Base-by-base conservation (phyloP, 2,329 filamentous ascomycete species). In the Cladosporium phlei region DNA sequence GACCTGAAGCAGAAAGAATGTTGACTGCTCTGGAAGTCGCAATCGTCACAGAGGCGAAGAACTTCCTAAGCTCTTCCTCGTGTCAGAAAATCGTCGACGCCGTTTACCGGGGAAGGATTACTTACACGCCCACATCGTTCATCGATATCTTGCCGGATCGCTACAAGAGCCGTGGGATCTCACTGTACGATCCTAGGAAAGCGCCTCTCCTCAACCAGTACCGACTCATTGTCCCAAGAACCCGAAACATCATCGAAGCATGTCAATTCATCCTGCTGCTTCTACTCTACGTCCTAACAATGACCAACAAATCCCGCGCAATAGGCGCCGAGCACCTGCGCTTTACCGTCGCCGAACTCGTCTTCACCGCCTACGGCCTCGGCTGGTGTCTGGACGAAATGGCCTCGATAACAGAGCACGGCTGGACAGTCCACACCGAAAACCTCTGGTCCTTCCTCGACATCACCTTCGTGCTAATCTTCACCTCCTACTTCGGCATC, bases 371-470 rank as follows among this genome's bases (percentile, higher is more conserved):
- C 1, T 94, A 88, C 59, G 80, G 82, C 1, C 78, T 83, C 51
- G 88, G 88, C 14, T 93, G 88, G 87, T 80, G 80, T 2, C 68
- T 90, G 24, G 86, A 91, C 60, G 85, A 88, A 59, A 79, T 88
- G 58, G 83, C 85, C 2, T 87, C 85, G 0, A 83, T 89, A 21
- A 65, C 88, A 12, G 86, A 87, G 53, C 87, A 93, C 60, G 75
- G 78, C 39, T 81, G 86, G 86, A 79, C 80, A 48, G 87, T 93
- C 1, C 90, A 93, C 59, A 89, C 87, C 0, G 86, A 94, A 63
- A 91, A 93, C 56, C 70, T 94, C 3, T 94, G 88, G 88, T 88
- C 86, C 0, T 93, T 94, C 58, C 76, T 94, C 12, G 88, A 93
- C 62, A 81, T 91, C 37, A 80, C 80, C 4, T 94, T 91, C 58